These are phyloP conservation scores for Aciculosporium take DNA, from an alignment of 2,329 filamentous ascomycete genomes.

Conservation along the genomic window DNA sequence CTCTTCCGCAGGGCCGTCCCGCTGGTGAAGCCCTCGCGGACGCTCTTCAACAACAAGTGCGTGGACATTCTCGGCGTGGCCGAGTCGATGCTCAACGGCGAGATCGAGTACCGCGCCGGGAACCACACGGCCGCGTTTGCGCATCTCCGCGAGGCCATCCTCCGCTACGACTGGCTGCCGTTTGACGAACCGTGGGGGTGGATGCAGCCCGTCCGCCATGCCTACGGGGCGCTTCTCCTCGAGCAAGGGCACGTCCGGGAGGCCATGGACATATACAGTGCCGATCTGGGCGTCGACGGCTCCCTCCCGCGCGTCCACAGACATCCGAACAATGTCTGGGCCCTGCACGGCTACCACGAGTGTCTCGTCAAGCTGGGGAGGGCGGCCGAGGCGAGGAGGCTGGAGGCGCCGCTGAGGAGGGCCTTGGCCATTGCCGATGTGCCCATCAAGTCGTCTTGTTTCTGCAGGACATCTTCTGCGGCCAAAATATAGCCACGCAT, in stretches of 20 bases:
- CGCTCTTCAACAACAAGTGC: slow-evolving; percentile 28
- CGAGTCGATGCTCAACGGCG: slow-evolving; percentile 56
- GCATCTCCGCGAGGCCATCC: slow-evolving; percentile 41
- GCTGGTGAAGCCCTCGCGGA: slow-evolving; percentile 43
- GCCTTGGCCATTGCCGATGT: slow-evolving; percentile 46
- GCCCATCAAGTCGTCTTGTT: slow-evolving; percentile 26
- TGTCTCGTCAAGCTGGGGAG: slow-evolving; percentile 41
- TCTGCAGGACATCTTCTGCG: slow-evolving; percentile 11
- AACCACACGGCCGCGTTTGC: slow-evolving; percentile 45
- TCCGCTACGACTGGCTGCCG: slow-evolving; percentile 45
- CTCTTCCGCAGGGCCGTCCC: slow-evolving; percentile 37
- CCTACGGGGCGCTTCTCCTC: slow-evolving; percentile 53
- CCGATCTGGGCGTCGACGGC: slow-evolving; percentile 46
- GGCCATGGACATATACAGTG: slow-evolving; percentile 42
- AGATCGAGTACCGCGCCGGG: slow-evolving; percentile 53
- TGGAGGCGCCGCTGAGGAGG: slow-evolving; percentile 30
- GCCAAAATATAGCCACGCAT: slow-evolving; percentile 9
- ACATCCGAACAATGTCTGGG: slow-evolving; percentile 64
- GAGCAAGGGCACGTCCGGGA: slow-evolving; percentile 48
- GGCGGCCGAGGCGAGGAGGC: slow-evolving; percentile 20
- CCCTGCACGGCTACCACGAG: slow-evolving; percentile 59
- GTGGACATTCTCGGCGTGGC: slow-evolving; percentile 48
- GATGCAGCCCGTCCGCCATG: slow-evolving; percentile 63
- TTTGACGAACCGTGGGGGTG: slow-evolving; percentile 69
- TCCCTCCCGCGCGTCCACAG: slow-evolving; percentile 47